Evolutionary conservation across 2,329 filamentous ascomycete genomes (phyloP).

Genomic region (Drechslerella coelobrocha): DNA sequence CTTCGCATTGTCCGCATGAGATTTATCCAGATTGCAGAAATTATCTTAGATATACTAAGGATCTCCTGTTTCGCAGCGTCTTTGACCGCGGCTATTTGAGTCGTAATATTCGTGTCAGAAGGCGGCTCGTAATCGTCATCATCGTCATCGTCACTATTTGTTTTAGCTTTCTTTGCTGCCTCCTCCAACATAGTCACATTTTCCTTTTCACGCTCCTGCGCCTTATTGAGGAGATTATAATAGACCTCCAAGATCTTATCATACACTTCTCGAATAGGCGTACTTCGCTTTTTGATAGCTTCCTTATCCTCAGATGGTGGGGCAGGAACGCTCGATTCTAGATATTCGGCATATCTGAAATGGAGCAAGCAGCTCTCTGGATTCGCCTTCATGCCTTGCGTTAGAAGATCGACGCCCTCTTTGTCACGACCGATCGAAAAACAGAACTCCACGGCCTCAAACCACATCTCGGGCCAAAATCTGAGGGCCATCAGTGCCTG

Average conservation of each 20-base stretch:
- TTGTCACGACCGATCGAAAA: conserved; percentile 54
- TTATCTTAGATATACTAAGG: conserved; percentile 77
- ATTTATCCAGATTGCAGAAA: conserved; percentile 94
- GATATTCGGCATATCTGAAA: conserved; percentile 84
- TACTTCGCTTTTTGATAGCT: conserved; percentile 68
- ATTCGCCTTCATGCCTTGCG: conserved; percentile 84
- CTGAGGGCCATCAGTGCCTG: conserved; percentile 90
- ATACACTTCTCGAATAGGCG: conserved; percentile 81
- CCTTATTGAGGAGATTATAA: conserved; percentile 82
- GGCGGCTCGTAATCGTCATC: conserved; percentile 62
- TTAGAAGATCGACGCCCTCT: conserved; percentile 75
- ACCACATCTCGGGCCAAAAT: conserved; percentile 94
- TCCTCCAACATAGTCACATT: conserved; percentile 68
- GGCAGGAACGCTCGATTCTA: conserved; percentile 78
- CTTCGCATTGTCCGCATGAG: conserved; percentile 92
- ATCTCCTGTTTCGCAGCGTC: conserved; percentile 70
- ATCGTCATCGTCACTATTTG: conserved; percentile 61
- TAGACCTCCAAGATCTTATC: conserved; percentile 82
- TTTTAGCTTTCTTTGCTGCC: conserved; percentile 57
- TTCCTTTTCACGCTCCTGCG: conserved; percentile 69
- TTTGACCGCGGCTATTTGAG: conserved; percentile 66
- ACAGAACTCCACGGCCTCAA: conserved; percentile 55
- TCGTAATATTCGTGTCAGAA: conserved; percentile 63
- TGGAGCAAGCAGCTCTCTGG: conserved; percentile 91
- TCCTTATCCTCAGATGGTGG: conserved; percentile 68